These are phyloP conservation scores for Pugionium cornutum DNA, from an alignment of 345 rosid genomes.

Conservation along the genomic window DNA sequence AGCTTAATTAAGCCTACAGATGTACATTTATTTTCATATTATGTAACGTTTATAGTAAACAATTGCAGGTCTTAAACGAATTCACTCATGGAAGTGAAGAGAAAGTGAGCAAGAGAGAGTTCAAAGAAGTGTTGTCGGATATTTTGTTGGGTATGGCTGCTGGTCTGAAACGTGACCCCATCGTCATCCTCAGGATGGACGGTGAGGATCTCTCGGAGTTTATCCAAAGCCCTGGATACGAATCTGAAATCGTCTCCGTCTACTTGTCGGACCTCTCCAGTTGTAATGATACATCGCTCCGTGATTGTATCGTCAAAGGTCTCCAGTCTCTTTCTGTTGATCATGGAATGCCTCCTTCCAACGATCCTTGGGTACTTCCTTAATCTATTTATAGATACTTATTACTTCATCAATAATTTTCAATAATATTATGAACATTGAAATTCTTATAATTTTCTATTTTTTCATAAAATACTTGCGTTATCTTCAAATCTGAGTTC, in stretches of 20 bases:
- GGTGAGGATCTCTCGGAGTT: slow-evolving; percentile 94
- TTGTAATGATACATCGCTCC: slow-evolving; percentile 48
- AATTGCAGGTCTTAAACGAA: slow-evolving; percentile 69
- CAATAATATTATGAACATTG: no score
- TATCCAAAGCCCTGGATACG: slow-evolving; percentile 62
- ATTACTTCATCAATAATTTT: no score
- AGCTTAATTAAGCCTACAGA: not conserved
- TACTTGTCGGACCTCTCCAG: slow-evolving; percentile 46
- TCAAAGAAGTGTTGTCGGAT: slow-evolving; percentile 88
- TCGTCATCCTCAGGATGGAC: slow-evolving; percentile 89
- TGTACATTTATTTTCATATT: slow-evolving; percentile 21
- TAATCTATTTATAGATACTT: not conserved
- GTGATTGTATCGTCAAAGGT: slow-evolving; percentile 54
- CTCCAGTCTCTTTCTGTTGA: slow-evolving; percentile 77
- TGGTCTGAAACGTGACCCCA: slow-evolving; percentile 92
- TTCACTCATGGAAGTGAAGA: slow-evolving; percentile 83
- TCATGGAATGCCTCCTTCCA: slow-evolving; percentile 86
- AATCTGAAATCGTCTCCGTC: slow-evolving; percentile 60
- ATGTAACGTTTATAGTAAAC: not conserved
- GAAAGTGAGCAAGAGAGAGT: slow-evolving; percentile 78
- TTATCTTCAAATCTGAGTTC: no score
- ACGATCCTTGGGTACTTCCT: slow-evolving; percentile 75
- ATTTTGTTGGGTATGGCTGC: slow-evolving; percentile 94
- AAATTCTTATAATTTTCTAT: no score
- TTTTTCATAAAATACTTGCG: no score